Evolutionary conservation across 306 rosid genomes (phyloP).

Genomic region (Cajanus cajan): DNA sequence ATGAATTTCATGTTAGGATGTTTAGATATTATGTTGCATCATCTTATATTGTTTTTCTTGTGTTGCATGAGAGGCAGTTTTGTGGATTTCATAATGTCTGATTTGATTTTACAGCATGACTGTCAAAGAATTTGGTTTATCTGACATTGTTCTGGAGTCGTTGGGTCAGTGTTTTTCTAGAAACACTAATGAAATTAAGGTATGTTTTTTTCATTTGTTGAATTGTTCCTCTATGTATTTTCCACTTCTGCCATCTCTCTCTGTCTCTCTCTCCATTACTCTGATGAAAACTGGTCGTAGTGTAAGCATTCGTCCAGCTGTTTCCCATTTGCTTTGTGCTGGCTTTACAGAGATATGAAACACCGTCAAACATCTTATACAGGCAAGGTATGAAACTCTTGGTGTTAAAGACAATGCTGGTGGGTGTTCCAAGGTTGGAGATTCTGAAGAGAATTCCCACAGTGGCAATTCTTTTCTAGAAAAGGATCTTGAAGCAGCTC

Average conservation of each 20-base stretch:
- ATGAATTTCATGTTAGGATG: conserved; percentile 4
- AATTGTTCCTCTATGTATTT: conserved; percentile 1
- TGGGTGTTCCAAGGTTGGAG: conserved; percentile 53
- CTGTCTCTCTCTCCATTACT: conserved; percentile 34
- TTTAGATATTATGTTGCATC: not conserved
- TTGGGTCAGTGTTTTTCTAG: conserved; percentile 82
- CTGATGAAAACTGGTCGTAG: conserved; percentile 66
- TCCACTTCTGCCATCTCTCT: conserved; percentile 33
- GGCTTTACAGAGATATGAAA: conserved; percentile 96
- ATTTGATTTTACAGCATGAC: conserved; percentile 70
- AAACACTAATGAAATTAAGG: conserved; percentile 76
- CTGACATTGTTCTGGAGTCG: conserved; percentile 71
- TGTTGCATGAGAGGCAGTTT: conserved; percentile 23
- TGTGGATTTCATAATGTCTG: conserved; percentile 28
- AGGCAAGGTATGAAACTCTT: conserved; percentile 87
- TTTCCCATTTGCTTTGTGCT: conserved; percentile 92
- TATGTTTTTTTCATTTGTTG: conserved; percentile 27
- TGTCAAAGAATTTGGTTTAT: conserved; percentile 65
- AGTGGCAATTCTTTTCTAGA: conserved; percentile 64
- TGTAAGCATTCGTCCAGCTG: conserved; percentile 80
- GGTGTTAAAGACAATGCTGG: conserved; percentile 51
- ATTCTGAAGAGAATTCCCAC: conserved; percentile 55
- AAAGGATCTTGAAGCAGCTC: conserved; percentile 95
- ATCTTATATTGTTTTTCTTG: conserved; percentile 7
- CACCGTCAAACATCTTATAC: conserved; percentile 91